A percentile compares a stretch with the other conserved stretches of the same genome.
Conservation (phyloP, 2,329 filamentous ascomycete species). For the Parasarocladium wereldwijsianum region DNA sequence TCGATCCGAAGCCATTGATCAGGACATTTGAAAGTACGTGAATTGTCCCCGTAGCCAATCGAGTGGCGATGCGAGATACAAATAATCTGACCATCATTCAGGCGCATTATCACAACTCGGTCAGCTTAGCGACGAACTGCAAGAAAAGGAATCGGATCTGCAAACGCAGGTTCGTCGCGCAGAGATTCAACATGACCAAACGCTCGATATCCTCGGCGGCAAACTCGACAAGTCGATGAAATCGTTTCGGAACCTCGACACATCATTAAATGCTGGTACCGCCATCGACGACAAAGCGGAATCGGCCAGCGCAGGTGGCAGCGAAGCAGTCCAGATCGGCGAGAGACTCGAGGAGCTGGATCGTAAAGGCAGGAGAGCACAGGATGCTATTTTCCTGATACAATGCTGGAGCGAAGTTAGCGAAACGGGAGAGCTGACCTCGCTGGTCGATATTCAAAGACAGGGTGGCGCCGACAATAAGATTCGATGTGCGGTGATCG, state of each 20-base stretch:
- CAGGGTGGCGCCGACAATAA: constrained; percentile 83
- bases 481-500: constrained; percentile 85
- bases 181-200: constrained; percentile 83
- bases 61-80: constrained; percentile 2
- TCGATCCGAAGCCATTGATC: constrained; percentile 94
- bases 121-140: constrained; percentile 65
- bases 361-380: constrained; percentile 72
- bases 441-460: constrained; percentile 76
- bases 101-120: constrained; percentile 54
- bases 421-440: constrained; percentile 72
- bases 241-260: constrained; percentile 81
- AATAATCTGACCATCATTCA: constrained; percentile 18
- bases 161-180: constrained; percentile 80
- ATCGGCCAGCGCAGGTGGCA: constrained; percentile 49
- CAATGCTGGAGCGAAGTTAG: constrained; percentile 95
- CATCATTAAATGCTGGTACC: constrained; percentile 54
- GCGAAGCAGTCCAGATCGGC: constrained; percentile 86
- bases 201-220: constrained; percentile 70
- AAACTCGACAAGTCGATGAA: constrained; percentile 88
- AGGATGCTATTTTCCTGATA: constrained; percentile 89
- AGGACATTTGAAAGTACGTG: constrained; percentile 70
- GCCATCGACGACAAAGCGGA: constrained; percentile 17
- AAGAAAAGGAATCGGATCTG: constrained; percentile 80
- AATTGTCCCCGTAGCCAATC: neutral
- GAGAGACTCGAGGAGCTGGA: constrained; percentile 90